A percentile compares a stretch with the other conserved stretches of the same genome.
Conservation (phyloP, 2,329 filamentous ascomycete genomes). For the Golovinomyces cichoracearum region DNA sequence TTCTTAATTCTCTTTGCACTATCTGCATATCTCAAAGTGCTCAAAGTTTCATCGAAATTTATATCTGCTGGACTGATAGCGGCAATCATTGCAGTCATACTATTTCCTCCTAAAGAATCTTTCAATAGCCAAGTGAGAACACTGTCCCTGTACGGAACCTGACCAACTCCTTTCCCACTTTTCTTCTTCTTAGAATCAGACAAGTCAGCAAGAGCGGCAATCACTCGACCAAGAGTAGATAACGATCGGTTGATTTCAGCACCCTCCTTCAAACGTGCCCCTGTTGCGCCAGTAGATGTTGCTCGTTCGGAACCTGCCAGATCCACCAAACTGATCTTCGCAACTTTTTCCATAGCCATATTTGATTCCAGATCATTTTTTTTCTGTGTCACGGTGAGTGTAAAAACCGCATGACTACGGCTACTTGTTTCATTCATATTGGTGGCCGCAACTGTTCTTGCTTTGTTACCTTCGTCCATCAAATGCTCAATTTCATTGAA, state of each 20-base stretch:
- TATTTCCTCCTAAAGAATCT: conserved; percentile 91
- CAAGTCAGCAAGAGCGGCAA: conserved; percentile 77
- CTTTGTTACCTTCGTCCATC: conserved; percentile 99
- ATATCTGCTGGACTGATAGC: conserved; percentile 96
- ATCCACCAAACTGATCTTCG: conserved; percentile 94
- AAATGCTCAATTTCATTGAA: conserved; percentile 90
- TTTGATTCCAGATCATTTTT: conserved; percentile 73
- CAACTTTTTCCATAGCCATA: conserved; percentile 93
- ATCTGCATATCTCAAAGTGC: conserved; percentile 85
- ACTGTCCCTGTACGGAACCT: conserved; percentile 93
- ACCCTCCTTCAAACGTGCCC: conserved; percentile 83
- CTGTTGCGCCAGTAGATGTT: conserved; percentile 87
- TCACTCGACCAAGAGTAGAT: conserved; percentile 88
- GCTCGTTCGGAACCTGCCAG: conserved; percentile 91
- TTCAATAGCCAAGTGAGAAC: conserved; percentile 91
- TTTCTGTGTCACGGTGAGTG: conserved; percentile 83
- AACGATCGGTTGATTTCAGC: conserved; percentile 95
- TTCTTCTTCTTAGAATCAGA: conserved; percentile 67
- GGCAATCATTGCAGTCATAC: conserved; percentile 99
- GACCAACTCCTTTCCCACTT: conserved; percentile 34
- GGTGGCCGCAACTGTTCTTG: conserved; percentile 84
- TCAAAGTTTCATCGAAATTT: conserved; percentile 94
- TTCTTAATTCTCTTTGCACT: conserved; percentile 99
- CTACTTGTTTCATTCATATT: conserved; percentile 99
- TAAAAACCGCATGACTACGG: conserved; percentile 95